Evolutionary conservation across 306 rosid species (phyloP).

Genomic region (Vachellia pachyceras): DNA sequence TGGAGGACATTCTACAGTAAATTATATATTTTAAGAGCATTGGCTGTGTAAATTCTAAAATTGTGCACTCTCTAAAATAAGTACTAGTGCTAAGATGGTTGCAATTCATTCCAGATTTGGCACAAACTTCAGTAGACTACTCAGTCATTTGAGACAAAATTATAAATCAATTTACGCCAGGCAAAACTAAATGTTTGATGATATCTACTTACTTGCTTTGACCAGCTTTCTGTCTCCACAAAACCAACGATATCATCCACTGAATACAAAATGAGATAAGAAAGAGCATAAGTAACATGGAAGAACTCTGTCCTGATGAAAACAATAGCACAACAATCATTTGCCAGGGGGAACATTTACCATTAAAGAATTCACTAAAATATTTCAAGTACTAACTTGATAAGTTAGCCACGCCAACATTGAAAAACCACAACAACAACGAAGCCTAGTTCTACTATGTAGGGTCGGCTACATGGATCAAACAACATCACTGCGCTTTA

Average conservation of each 20-base stretch:
- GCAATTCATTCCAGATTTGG: conserved; percentile 9
- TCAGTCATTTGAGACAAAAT: background rate
- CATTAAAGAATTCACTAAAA: background rate
- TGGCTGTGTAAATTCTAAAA: conserved; percentile 23
- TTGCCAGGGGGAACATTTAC: background rate
- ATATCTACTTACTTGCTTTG: conserved; percentile 81
- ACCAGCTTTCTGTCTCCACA: conserved; percentile 72
- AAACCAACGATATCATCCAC: conserved; percentile 78
- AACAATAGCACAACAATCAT: background rate
- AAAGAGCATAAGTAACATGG: conserved; percentile 23
- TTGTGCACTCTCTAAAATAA: background rate
- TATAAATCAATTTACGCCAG: background rate
- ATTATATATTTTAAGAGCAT: background rate
- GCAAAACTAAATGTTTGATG: background rate
- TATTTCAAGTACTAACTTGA: background rate
- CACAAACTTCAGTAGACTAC: conserved; percentile 18
- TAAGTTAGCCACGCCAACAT: background rate
- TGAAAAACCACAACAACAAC: background rate
- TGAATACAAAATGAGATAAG: conserved; percentile 46
- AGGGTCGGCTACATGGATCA: too few species aligned
- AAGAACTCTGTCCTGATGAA: conserved; percentile 15
- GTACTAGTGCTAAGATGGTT: conserved; percentile 5
- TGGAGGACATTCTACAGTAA: background rate
- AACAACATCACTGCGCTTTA: too few species aligned
- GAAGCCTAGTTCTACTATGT: too few species aligned